A percentile compares a stretch with the other conserved stretches of the same genome.
phyloP scores from a whole-genome alignment of 2,329 filamentous ascomycete species.

The Sphaerostilbella broomeana region DNA sequence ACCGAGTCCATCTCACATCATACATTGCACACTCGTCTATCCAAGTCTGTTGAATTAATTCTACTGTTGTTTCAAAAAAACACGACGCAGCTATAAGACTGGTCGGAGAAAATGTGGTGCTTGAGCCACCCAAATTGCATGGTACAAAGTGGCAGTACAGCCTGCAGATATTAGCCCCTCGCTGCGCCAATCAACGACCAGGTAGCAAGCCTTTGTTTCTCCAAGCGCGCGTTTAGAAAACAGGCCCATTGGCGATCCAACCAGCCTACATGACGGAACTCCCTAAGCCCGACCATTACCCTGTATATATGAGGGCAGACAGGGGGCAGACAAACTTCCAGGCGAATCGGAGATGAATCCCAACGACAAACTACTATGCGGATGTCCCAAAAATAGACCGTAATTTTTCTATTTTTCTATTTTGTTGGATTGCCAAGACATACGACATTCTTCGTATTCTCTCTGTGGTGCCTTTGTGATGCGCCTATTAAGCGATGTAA shows the following conservation, averaged over 20 bases:
- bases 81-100: neutral
- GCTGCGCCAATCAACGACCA: neutral
- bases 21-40: neutral
- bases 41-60: neutral
- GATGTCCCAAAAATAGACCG: no score
- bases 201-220: neutral
- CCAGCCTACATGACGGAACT: no score
- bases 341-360: no score
- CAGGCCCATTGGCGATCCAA: neutral
- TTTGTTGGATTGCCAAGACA: neutral
- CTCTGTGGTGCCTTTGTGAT: neutral
- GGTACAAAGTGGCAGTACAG: no score
- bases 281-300: no score
- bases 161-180: no score
- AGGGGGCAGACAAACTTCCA: no score
- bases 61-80: neutral
- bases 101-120: neutral
- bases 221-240: neutral
- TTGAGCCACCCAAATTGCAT: neutral
- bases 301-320: no score
- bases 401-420: no score
- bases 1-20: no score
- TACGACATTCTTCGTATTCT: neutral
- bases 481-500: slow-evolving; percentile 3
- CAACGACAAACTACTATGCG: no score